Evolutionary conservation across 2,329 filamentous ascomycete species (phyloP), one percentile per base, ranked within the genome.

Genomic region (Cladophialophora chaetospira): DNA sequence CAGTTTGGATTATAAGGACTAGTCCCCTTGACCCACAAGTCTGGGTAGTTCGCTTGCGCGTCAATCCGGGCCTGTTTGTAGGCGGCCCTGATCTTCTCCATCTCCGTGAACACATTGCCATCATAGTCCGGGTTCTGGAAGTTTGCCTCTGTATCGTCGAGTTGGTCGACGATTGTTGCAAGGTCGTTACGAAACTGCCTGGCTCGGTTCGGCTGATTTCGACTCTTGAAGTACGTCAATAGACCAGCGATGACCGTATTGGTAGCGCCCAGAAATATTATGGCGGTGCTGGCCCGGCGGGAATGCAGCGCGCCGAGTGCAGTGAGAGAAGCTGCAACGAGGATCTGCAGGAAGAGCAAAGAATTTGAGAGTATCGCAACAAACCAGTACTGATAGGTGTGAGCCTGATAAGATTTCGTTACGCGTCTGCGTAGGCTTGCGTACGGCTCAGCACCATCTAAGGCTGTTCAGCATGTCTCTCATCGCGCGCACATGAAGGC

Each of bases 351-450:
- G 31, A 60, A 60, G 23, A 60, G 57, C 17, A 60, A 44, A 17
- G 40, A 28, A 42, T 60, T 60, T 11, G 57, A 52, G 2, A 31
- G 31, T 11, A 29, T 5, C 1, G 53, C 57, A 15, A 60, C 57
- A 17, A 60, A 60, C 57, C 57, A 60, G 19, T 60, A 60, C 36
- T 60, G 57, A 23, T 36, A 44, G 5, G 57, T 56, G 25, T 60
- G 57, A 13, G 10, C 23, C 15, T 49, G n/a, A 36, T 60, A 55
- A 4, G 57, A 47, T 11, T 35, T 33, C 11, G 43, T 53, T 25
- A 57, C 42, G 25, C 55, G 55, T 21, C 42, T 47, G n/a, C 49
- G 48, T 26, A 57, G 38, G 19, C 49, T 26, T 26, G 5, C 45
- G 11, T 57, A 57, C 2, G 33, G 42, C 13, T 44, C 17, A 21